Base-by-base conservation (phyloP, 139 green algal species). In the Micractinium sp. region DNA sequence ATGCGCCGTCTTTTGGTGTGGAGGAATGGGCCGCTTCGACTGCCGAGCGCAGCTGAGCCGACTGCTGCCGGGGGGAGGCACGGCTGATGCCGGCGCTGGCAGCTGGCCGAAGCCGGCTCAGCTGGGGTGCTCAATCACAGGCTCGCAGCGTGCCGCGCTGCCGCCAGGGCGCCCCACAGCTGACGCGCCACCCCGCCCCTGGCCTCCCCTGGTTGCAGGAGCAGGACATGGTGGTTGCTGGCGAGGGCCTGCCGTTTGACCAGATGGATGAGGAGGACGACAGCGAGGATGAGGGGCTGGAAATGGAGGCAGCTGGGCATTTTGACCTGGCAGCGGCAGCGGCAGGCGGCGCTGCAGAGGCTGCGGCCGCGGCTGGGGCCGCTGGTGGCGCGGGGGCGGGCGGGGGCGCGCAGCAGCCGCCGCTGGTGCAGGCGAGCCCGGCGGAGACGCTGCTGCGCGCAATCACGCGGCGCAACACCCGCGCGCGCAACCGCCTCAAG, bases 221-320 rank as follows among this genome's bases (percentile, higher is more conserved):
- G 71, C 71, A 82, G 69, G 71, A 88, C 29, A 35, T 82, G 41
- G 85, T 88, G 69, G 85, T 88, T 41, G 85, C 71, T 33, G 85
- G 85, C 12, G 69, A 88, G 85, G 85, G 85, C 19, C 69, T 88
- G 71, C 69, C 71, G 14, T 88, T 88, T 73, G 85, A 88, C 35
- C 71, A 81, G 19, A 88, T 88, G 85, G 85, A 82, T 16, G 67
- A 88, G 47, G 85, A 31, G 7, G 74, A 61, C 31, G 66, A 41
- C 41, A 82, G 85, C 69, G 71, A 71, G 41, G 85, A 82, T 31
- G 71, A 88, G 16, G 67, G 60, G 1, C 41, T 73, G 71, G 83
- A 47, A 18, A 23, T 33, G 38, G 67, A 69, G 35, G 82, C 35
- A 12, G 82, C 41, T 35, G 82, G 61, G 82, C 66, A 81, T 38